Evolutionary conservation across 805 yeast genomes (phyloP).

Genomic region (Danielozyma ontarioensis): DNA sequence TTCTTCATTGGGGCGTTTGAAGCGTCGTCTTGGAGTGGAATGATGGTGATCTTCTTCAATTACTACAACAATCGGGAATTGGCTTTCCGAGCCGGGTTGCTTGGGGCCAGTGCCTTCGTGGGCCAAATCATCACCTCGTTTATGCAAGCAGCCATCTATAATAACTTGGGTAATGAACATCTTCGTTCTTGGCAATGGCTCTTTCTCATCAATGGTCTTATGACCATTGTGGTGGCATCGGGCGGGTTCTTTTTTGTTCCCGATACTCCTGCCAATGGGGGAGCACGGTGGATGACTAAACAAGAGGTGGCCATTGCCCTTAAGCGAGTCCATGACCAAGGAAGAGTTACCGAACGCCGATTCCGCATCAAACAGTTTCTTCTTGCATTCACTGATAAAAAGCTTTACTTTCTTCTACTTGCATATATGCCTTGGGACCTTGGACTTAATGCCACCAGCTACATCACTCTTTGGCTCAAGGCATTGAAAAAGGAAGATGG

Average conservation of each 20-base stretch:
- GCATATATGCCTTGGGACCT: constrained; percentile 5
- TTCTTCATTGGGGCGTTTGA: background rate
- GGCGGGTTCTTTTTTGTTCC: constrained; percentile 10
- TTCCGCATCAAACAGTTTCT: background rate
- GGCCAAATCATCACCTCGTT: constrained; percentile 1
- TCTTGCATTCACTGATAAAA: background rate
- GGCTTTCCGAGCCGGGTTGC: background rate
- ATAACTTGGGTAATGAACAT: constrained; percentile 24
- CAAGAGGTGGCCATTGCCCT: background rate
- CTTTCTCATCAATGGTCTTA: constrained; percentile 13
- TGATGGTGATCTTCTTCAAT: background rate
- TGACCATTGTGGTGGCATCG: constrained; percentile 9
- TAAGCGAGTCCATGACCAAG: background rate
- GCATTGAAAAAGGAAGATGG: constrained; percentile 2
- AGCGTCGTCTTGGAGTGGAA: background rate
- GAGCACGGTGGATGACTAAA: background rate
- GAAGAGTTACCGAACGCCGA: background rate
- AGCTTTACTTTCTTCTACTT: background rate
- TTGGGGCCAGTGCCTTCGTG: background rate
- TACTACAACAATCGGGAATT: background rate
- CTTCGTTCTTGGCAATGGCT: constrained; percentile 10
- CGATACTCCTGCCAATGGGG: constrained; percentile 11
- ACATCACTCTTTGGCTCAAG: constrained; percentile 3
- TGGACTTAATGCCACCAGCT: constrained; percentile 1
- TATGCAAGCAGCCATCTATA: constrained; percentile 53